Percentiles rank a stretch among this genome's conserved stretches.
phyloP scores from a whole-genome alignment of 768 basidiomycete species.

The Hemileccinum rubropunctum region DNA sequence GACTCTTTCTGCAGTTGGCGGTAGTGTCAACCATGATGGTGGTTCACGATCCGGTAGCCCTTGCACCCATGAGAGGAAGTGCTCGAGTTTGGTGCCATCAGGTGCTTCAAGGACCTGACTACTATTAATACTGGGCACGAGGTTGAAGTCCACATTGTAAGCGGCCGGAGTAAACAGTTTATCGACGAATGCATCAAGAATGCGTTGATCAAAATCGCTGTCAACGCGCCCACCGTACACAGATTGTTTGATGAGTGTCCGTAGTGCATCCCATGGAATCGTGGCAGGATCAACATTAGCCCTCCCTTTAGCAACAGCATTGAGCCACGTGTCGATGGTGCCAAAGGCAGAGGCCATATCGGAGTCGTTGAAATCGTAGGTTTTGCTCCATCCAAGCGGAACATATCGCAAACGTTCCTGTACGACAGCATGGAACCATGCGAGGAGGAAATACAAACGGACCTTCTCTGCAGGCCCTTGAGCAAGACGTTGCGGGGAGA shows the following conservation, averaged over 20 bases:
- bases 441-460: conserved; percentile 90
- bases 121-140: conserved; percentile 66
- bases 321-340: conserved; percentile 92
- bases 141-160: conserved; percentile 91
- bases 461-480: conserved; percentile 92
- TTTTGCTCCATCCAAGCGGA: conserved; percentile 95
- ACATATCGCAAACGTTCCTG: conserved; percentile 96
- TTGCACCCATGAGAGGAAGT: conserved; percentile 89
- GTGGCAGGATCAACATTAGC: conserved; percentile 88
- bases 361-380: conserved; percentile 98
- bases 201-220: conserved; percentile 91
- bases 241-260: conserved; percentile 90
- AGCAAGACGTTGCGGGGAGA: conserved; percentile 65
- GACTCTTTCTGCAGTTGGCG: conserved; percentile 87
- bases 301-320: conserved; percentile 74
- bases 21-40: conserved; percentile 91
- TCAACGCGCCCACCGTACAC: conserved; percentile 95
- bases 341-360: conserved; percentile 91
- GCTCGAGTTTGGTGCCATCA: conserved; percentile 89
- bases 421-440: conserved; percentile 98
- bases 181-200: conserved; percentile 92
- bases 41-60: conserved; percentile 90
- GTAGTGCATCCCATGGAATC: conserved; percentile 96
- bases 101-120: conserved; percentile 65
- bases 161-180: conserved; percentile 81